These are phyloP conservation scores for Dothiorella sarmentorum DNA, from an alignment of 2,329 filamentous ascomycete species.

Conservation along the genomic window DNA sequence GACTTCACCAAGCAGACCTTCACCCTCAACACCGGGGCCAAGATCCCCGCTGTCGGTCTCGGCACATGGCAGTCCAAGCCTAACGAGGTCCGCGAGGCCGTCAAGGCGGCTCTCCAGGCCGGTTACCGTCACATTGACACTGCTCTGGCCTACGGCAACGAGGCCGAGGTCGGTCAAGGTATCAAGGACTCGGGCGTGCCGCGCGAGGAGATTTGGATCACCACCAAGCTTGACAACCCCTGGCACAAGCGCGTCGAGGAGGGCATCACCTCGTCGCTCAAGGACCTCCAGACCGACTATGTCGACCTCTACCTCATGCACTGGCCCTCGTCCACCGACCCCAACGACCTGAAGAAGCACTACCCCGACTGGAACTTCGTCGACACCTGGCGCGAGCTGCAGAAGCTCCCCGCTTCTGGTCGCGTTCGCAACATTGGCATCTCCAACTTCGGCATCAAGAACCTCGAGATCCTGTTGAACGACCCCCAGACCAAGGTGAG, in stretches of 20 bases:
- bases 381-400: conserved; percentile 71
- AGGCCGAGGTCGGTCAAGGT: conserved; percentile 67
- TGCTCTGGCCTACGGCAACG: conserved; percentile 75
- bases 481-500: conserved; percentile 56
- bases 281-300: conserved; percentile 63
- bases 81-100: conserved; percentile 66
- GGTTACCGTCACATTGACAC: conserved; percentile 78
- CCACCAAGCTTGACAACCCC: conserved; percentile 79
- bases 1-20: conserved; percentile 43
- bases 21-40: conserved; percentile 64
- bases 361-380: conserved; percentile 76
- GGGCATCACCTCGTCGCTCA: conserved; percentile 59
- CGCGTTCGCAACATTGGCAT: conserved; percentile 80
- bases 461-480: conserved; percentile 70
- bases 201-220: conserved; percentile 68
- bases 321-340: conserved; percentile 65
- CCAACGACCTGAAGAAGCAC: conserved; percentile 62
- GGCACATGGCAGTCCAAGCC: conserved; percentile 77
- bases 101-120: conserved; percentile 62
- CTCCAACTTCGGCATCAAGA: conserved; percentile 79
- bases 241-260: conserved; percentile 67
- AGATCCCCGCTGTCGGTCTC: conserved; percentile 73
- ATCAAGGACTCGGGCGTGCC: conserved; percentile 65
- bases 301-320: conserved; percentile 66
- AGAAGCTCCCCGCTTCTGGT: conserved; percentile 64